These are phyloP conservation scores for Barnettozyma populi DNA, from an alignment of 805 yeast species.

Conservation along the genomic window DNA sequence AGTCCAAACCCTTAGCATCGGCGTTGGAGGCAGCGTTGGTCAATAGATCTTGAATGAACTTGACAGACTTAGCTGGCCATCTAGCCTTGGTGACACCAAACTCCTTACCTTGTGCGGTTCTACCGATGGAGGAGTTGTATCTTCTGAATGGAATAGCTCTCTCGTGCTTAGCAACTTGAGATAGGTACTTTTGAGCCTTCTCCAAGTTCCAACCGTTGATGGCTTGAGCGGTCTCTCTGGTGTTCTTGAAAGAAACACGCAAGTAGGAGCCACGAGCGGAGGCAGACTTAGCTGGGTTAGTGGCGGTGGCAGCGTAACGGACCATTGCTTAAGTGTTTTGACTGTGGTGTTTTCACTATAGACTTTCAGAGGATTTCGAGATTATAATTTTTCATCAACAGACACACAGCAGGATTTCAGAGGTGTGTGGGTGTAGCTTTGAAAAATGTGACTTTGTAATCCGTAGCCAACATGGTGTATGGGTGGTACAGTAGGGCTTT, in stretches of 20 bases:
- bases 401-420: not conserved
- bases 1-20: conserved; percentile 97
- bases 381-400: conserved; percentile 3
- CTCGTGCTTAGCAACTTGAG: conserved; percentile 94
- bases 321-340: conserved; percentile 52
- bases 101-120: conserved; percentile 99
- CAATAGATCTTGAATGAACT: conserved; percentile 89
- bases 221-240: conserved; percentile 99
- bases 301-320: conserved; percentile 99
- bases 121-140: conserved; percentile 93
- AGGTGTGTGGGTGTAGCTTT: conserved; percentile 4
- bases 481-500: not conserved
- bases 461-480: too few species aligned
- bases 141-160: conserved; percentile 99
- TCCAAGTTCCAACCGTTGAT: conserved; percentile 96
- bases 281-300: conserved; percentile 99
- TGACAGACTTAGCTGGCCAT: conserved; percentile 99
- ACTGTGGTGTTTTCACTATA: not conserved
- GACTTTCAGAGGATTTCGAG: not conserved
- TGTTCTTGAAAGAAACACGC: conserved; percentile 99
- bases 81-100: conserved; percentile 99
- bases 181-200: conserved; percentile 93
- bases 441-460: not conserved
- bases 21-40: conserved; percentile 99
- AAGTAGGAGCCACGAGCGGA: conserved; percentile 99